Percentiles rank a stretch among this genome's conserved stretches.
Conservation (phyloP, 805 yeast genomes). For the Wickerhamiella lipophila region DNA sequence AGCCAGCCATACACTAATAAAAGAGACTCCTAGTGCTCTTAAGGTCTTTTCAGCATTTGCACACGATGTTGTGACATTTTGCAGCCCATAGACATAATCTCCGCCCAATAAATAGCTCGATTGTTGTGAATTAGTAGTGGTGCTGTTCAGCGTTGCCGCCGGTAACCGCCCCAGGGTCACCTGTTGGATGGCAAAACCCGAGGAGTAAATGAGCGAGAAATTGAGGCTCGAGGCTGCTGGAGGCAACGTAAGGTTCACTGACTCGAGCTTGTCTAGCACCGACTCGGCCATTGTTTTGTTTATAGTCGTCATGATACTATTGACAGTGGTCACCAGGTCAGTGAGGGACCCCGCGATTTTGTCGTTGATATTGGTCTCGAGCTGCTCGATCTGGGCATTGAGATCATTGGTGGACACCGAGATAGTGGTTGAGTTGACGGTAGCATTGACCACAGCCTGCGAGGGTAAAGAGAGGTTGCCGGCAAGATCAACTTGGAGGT, state of each 20-base stretch:
- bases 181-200: conserved; percentile 11
- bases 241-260: conserved; percentile 2
- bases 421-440: conserved; percentile 4
- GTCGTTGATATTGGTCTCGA: conserved; percentile 2
- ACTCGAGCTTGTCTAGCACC: not conserved
- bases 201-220: not conserved
- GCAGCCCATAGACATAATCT: not conserved
- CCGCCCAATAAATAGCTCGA: not conserved
- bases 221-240: not conserved
- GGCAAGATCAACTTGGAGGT: not conserved
- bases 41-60: not conserved
- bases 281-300: not conserved
- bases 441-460: not conserved
- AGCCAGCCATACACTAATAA: not conserved
- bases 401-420: not conserved
- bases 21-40: not conserved
- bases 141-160: not conserved
- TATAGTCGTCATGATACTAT: conserved; percentile 1
- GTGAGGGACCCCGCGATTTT: conserved; percentile 1
- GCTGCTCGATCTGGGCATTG: not conserved
- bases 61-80: not conserved
- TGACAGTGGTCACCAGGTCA: conserved; percentile 5
- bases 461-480: conserved; percentile 1
- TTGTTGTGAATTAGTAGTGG: not conserved
- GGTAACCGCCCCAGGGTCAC: conserved; percentile 2